A percentile compares a stretch with the other conserved stretches of the same genome.
Evolutionary conservation across 768 basidiomycete species (phyloP).

Genomic region (Leccinum boreale): DNA sequence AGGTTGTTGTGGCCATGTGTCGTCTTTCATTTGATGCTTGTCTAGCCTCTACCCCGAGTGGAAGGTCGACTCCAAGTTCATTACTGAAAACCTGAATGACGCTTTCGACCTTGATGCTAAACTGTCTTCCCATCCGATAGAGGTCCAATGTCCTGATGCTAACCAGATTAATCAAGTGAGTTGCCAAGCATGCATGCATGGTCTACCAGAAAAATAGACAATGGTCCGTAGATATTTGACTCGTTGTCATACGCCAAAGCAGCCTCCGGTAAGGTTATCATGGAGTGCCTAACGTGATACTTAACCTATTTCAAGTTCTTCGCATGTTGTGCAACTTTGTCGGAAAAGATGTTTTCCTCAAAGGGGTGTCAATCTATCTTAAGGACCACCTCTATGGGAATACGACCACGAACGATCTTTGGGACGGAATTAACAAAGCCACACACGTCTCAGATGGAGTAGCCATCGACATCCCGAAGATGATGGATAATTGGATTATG

Average conservation of each 20-base stretch:
- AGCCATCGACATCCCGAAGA: slow-evolving; percentile 60
- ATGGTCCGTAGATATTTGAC: slow-evolving; percentile 73
- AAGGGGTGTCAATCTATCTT: slow-evolving; percentile 88
- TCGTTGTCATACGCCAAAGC: slow-evolving; percentile 84
- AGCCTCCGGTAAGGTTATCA: slow-evolving; percentile 53
- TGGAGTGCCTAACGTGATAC: background rate
- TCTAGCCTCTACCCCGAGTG: slow-evolving; percentile 77
- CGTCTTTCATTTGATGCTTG: slow-evolving; percentile 1
- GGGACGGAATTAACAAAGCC: slow-evolving; percentile 78
- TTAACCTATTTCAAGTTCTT: slow-evolving; percentile 52
- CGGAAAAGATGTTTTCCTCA: slow-evolving; percentile 84
- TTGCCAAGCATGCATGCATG: background rate
- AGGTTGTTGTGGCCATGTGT: slow-evolving; percentile 12
- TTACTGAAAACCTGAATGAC: slow-evolving; percentile 69
- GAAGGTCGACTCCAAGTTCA: slow-evolving; percentile 79
- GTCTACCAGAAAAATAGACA: background rate
- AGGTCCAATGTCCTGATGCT: slow-evolving; percentile 86
- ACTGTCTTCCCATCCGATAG: slow-evolving; percentile 87
- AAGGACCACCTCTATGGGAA: slow-evolving; percentile 85
- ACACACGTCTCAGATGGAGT: slow-evolving; percentile 41
- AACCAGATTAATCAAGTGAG: slow-evolving; percentile 75
- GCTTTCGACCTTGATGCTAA: slow-evolving; percentile 84
- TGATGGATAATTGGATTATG: slow-evolving; percentile 92
- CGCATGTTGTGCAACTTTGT: slow-evolving; percentile 90
- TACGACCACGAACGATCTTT: slow-evolving; percentile 81